Base-by-base conservation (phyloP, 2,329 filamentous ascomycete species). In the Diaporthe batatas region DNA sequence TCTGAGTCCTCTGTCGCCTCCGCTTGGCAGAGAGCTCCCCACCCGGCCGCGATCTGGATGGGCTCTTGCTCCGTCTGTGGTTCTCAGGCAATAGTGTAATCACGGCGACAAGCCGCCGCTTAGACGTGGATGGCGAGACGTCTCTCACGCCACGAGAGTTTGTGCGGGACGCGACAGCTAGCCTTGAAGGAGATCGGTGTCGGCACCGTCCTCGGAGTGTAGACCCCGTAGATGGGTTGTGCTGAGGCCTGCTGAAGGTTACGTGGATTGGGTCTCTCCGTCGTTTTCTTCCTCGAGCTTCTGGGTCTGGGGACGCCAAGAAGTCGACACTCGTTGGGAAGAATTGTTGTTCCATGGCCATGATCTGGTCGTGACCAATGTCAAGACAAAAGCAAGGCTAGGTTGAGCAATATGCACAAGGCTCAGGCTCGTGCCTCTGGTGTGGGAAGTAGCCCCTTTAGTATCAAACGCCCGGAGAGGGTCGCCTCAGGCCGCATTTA, bases 201-300 rank as follows among this genome's bases (percentile, higher is more conserved):
- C 83, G 79, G 70, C 80, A 80, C n/a, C 84, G 83, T 23, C 84
- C 84, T 47, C 84, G 81, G 65, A 83, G 81, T 2, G 81, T 84
- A 55, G 83, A 84, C 57, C 83, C 81, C 47, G 79, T 77, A 6
- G 83, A 82, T 6, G 80, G 77, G n/a, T 79, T 72, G 53, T 80
- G 77, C 16, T 77, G 68, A 65, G 78, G 62, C 64, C 76, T 74
- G 70, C 77, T 70, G 12, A 76, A 73, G 25, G 79, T 62, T 32
- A 78, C 74, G 21, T 77, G 77, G 34, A 59, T 67, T 14, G 80
- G 78, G 62, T 79, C 81, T 44, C 82, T 80, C n/a, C 79, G 77
- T 69, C 82, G 78, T 75, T 83, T 83, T 7, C 82, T 79, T 29
- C 81, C 82, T 58, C 82, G 81, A n/a, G 73, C 69, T 42, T 83